Evolutionary conservation across 139 green algal species (phyloP), one percentile per base, ranked within the genome.

Genomic region (Edaphochlamys debaryana): DNA sequence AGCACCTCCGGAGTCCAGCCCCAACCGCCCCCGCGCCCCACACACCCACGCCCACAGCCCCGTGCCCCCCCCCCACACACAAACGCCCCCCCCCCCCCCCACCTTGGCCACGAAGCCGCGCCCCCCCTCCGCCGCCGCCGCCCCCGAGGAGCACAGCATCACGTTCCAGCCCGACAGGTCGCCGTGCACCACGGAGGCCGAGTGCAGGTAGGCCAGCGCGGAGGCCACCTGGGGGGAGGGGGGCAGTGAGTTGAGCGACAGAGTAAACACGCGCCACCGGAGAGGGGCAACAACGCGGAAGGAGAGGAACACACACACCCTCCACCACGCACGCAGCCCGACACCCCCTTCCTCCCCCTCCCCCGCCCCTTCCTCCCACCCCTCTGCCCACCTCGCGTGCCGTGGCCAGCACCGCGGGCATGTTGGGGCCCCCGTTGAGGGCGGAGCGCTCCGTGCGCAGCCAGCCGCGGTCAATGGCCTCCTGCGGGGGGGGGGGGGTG

Each of bases 91-190:
- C 5, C 27, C 70, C 45, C 11, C 45, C 45, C 45, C 5, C 56
- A 93, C 85, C 89, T 97, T 97, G 68, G 86, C 89, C 69, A 89
- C 82, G 45, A 88, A 94, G 48, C 88, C 88, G 25, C 91, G 79
- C 37, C n/a, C 42, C 63, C 66, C 76, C 23, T 78, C 70, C 19
- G 79, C 79, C 19, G 62, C 76, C 23, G 71, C 67, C 4, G 74
- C n/a, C 25, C 80, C 85, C 29, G 67, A 29, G 29, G 72, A 85
- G 42, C 64, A 82, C 23, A 94, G 87, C 90, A 95, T 82, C 42
- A 95, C 91, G 78, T 96, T 96, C 85, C 85, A 85, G 54, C 48
- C 86, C 67, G 69, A 86, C 67, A 91, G 67, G 85, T 94, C 92
- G 13, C 91, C 92, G 68, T 95, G 92, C 48, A 94, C 83, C 4